Conservation (phyloP, 1,139 yeast species). For the Meyerozyma athensensis region DNA sequence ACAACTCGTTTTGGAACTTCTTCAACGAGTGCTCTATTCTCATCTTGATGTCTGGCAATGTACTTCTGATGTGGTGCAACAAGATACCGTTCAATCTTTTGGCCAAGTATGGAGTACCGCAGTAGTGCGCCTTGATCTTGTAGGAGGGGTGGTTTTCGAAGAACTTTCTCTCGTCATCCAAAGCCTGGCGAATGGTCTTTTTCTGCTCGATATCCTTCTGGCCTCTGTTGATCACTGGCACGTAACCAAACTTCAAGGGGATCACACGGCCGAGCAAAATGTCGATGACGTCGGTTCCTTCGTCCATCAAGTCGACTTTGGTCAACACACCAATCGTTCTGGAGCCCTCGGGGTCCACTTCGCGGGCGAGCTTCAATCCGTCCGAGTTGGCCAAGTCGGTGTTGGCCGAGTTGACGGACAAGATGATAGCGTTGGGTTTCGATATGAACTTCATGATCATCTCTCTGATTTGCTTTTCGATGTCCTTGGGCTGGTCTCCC, state of each 20-base stretch:
- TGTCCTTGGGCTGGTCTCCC: constrained; percentile 98
- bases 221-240: constrained; percentile 96
- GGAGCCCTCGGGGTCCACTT: constrained; percentile 95
- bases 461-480: constrained; percentile 89
- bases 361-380: constrained; percentile 93
- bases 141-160: constrained; percentile 76
- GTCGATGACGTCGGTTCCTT: constrained; percentile 98
- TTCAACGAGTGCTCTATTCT: constrained; percentile 80
- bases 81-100: constrained; percentile 86
- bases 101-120: constrained; percentile 97
- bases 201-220: constrained; percentile 88
- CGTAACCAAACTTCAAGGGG: constrained; percentile 92
- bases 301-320: constrained; percentile 95
- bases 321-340: constrained; percentile 97
- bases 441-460: constrained; percentile 93
- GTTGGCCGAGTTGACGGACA: constrained; percentile 95
- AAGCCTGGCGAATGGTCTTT: constrained; percentile 86
- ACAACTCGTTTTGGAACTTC: constrained; percentile 78
- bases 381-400: constrained; percentile 97
- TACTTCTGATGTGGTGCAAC: constrained; percentile 88
- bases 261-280: constrained; percentile 94
- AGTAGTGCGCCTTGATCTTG: constrained; percentile 78
- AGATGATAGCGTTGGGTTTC: constrained; percentile 91
- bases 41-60: constrained; percentile 89
- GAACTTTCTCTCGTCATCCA: constrained; percentile 70